Evolutionary conservation across 495 filamentous ascomycete genomes (phyloP).

Genomic region (Cercophora samala): DNA sequence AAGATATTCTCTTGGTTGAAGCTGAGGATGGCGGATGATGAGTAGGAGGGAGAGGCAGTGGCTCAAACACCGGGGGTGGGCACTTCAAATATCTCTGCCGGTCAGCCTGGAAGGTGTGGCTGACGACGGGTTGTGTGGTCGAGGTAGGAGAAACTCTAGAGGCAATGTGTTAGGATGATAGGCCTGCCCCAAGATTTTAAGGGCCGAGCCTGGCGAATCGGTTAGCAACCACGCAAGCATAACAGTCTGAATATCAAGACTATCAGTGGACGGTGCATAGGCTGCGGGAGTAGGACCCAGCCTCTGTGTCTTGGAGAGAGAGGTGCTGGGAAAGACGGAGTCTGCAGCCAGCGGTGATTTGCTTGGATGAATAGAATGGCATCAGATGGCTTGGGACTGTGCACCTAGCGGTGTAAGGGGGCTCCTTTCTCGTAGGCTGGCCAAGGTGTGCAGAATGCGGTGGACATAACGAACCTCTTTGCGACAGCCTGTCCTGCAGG

Average conservation of each 20-base stretch:
- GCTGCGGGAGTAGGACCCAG: constrained; percentile 14
- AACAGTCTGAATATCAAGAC: background rate
- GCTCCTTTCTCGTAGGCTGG: constrained; percentile 15
- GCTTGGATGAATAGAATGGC: constrained; percentile 12
- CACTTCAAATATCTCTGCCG: background rate
- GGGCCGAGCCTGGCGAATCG: background rate
- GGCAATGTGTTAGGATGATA: constrained; percentile 1
- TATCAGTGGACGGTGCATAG: constrained; percentile 4
- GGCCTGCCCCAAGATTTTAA: background rate
- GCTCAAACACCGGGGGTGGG: background rate
- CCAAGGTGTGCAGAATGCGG: constrained; percentile 9
- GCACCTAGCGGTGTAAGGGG: constrained; percentile 24
- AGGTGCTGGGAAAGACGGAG: constrained; percentile 15
- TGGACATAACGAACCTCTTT: constrained; percentile 24
- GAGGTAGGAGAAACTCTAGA: background rate
- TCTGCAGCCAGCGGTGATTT: constrained; percentile 14
- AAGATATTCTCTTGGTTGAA: background rate
- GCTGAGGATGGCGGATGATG: background rate
- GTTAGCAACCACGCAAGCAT: constrained; percentile 3
- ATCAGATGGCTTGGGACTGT: constrained; percentile 19
- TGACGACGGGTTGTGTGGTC: background rate
- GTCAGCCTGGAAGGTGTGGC: background rate
- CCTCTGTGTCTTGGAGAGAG: constrained; percentile 1
- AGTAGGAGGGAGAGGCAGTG: background rate
- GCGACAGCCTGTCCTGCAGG: constrained; percentile 17